Evolutionary conservation across 352 stramenopile species (phyloP), one percentile per base, ranked within the genome.

Genomic region (Pythium brachiatum): DNA sequence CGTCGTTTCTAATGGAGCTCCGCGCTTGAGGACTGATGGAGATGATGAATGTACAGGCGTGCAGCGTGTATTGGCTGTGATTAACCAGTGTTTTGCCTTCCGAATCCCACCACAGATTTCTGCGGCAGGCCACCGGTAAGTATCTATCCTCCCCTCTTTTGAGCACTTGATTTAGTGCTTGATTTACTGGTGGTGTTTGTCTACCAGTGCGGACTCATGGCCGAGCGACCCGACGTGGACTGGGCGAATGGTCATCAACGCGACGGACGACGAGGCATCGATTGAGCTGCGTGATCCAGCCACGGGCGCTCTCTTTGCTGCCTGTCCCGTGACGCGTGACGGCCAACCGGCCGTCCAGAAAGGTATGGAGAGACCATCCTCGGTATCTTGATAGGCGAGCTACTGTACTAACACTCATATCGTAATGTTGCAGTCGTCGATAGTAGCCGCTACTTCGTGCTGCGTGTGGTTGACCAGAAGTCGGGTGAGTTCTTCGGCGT

Each of bases 401-500:
- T 9, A 21, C 8, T 18, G 34, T 56, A 47, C 23, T 63, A n/a
- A 64, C 36, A 32, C 47, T 36, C 18, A 18, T 50, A 20, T 52
- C n/a, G 8, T 23, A 15, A 51, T 50, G 23, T 46, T 52, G 18
- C 56, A 87, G 81, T 90, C 26, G 83, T 97, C 2, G 92, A 98
- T 56, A 97, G 86, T 39, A 96, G 85, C 67, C 76, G 92, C n/a
- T 98, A 98, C 76, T 98, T 98, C 78, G 92, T 98, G 2, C 66
- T 98, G 25, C 73, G 90, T 34, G 93, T 96, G 64, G 90, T 96
- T 41, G 94, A 97, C 78, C 83, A 81, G 31, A 82, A 83, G 9
- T 88, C 81, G 53, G 76, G 80, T 88, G 29, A 32, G 66, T 39
- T 65, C 12, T 47, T 66, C 15, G 21, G 3, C 11, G 3, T 57